A percentile compares a stretch with the other conserved stretches of the same genome.
Evolutionary conservation across 768 basidiomycete species (phyloP).

Genomic region (Cystobasidium tubakii): DNA sequence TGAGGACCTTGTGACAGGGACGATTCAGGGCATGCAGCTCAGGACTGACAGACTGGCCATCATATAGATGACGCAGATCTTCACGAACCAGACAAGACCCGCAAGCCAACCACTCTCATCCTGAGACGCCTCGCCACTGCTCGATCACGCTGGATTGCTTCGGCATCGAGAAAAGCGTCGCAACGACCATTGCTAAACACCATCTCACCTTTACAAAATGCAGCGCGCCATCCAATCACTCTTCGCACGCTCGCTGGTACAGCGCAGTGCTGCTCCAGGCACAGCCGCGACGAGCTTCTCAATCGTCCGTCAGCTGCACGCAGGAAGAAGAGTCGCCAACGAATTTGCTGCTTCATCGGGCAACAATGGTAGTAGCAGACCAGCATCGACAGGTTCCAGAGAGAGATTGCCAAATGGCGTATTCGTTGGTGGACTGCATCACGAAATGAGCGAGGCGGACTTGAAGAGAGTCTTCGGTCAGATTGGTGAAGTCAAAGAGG

Average conservation of each 20-base stretch:
- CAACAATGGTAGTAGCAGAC: not conserved
- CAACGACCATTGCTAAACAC: not conserved
- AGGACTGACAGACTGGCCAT: too few relatives aligned
- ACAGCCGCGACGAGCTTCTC: not conserved
- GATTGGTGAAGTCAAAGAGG: constrained; percentile 47
- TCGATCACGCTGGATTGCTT: too few relatives aligned
- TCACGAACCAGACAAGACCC: too few relatives aligned
- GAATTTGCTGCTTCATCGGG: not conserved
- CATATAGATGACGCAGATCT: too few relatives aligned
- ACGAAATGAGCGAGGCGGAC: constrained; percentile 46
- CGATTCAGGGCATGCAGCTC: too few relatives aligned
- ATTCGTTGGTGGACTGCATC: constrained; percentile 71
- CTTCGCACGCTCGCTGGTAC: not conserved
- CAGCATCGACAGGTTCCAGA: not conserved
- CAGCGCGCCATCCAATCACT: not conserved
- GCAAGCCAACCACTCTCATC: too few relatives aligned
- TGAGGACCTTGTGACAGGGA: too few relatives aligned
- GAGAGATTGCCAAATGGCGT: constrained; percentile 1
- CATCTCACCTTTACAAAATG: not conserved
- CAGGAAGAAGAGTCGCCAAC: not conserved
- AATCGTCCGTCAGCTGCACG: not conserved
- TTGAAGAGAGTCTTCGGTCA: constrained; percentile 5
- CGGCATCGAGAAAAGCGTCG: too few relatives aligned
- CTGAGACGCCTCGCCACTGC: too few relatives aligned
- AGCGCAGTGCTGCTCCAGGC: not conserved